phyloP scores from a whole-genome alignment of 2,329 filamentous ascomycete species.

The Dactylonectria estremocensis region DNA sequence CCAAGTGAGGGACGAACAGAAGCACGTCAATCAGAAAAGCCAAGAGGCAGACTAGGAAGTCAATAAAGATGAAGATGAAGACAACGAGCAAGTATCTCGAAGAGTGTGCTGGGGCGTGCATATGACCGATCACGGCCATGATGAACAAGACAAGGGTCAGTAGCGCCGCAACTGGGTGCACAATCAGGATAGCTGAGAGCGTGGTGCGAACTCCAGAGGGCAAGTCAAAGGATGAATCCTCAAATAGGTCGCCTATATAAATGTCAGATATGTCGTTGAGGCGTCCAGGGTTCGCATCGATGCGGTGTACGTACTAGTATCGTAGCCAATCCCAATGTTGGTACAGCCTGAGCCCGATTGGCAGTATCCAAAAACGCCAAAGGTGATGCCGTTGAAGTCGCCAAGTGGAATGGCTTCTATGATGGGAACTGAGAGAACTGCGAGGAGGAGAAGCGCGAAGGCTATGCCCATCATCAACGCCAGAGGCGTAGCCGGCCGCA shows the following conservation, averaged over 20 bases:
- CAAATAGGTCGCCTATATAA: slow-evolving; percentile 44
- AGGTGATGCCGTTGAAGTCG: slow-evolving; percentile 81
- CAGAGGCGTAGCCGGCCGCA: slow-evolving; percentile 93
- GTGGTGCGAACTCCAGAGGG: slow-evolving; percentile 68
- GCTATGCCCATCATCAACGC: slow-evolving; percentile 87
- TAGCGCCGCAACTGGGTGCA: slow-evolving; percentile 92
- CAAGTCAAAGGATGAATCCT: slow-evolving; percentile 68
- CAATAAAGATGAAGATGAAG: slow-evolving; percentile 88
- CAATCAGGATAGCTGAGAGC: slow-evolving; percentile 90
- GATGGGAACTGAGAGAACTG: slow-evolving; percentile 92
- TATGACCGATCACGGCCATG: slow-evolving; percentile 85
- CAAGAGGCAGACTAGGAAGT: slow-evolving; percentile 85
- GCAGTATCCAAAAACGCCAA: slow-evolving; percentile 96
- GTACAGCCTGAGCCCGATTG: slow-evolving; percentile 74
- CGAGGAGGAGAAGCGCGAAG: slow-evolving; percentile 87
- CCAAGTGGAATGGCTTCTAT: slow-evolving; percentile 89
- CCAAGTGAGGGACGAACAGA: slow-evolving; percentile 92
- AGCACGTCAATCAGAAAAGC: slow-evolving; percentile 95
- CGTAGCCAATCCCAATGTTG: slow-evolving; percentile 86
- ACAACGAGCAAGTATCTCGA: slow-evolving; percentile 88
- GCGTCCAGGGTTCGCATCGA: neutral
- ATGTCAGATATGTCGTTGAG: slow-evolving; percentile 34
- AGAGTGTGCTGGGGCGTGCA: slow-evolving; percentile 91
- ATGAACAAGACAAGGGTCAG: slow-evolving; percentile 88
- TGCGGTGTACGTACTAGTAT: slow-evolving; percentile 74